Evolutionary conservation across 805 yeast genomes (phyloP), one percentile per base, ranked within the genome.

Genomic region (Wickerhamomyces kurtzmanii): DNA sequence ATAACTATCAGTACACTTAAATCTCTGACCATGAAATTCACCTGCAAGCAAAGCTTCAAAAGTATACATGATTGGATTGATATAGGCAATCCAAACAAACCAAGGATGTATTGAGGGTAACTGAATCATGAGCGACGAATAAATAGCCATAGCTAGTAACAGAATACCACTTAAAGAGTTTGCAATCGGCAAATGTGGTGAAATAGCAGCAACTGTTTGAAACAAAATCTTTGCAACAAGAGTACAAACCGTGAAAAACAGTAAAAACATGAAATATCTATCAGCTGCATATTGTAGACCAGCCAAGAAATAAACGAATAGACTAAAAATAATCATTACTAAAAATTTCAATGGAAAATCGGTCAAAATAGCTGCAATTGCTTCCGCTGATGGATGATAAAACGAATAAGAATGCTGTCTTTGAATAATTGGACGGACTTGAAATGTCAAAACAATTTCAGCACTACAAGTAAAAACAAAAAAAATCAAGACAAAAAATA

Each of bases 381-480:
- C 78, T 47, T 79, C 86, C 7, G 77, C 70, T 21, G 82, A 66
- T 8, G 81, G 78, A 24, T 71, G 64, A 47, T 78, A 79, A 38
- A 77, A 66, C 6, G 77, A 71, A 40, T 74, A 75, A 33, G 66
- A 62, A 38, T 71, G 67, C 43, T 80, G 89, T 45, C 79, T 78
- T 38, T 59, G 66, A 19, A 76, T 67, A 37, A 80, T 65, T 22
- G 68, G 59, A 31, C 74, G 61, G 24, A 67, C 58, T 26, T 54
- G 63, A 43, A 70, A 57, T 40, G 66, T 43, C 18, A 54, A 49
- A 27, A 65, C 55, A 33, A 65, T 67, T 45, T 75, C 82, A 38
- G 75, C 68, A 39, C 74, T 56, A 5, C 80, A 62, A 17, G 71
- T 53, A 51, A 76, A 67, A 8, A 79, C 76, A 47, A 71, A 75